Conservation (phyloP, 208 protist species). For the Trypanosoma boissoni region DNA sequence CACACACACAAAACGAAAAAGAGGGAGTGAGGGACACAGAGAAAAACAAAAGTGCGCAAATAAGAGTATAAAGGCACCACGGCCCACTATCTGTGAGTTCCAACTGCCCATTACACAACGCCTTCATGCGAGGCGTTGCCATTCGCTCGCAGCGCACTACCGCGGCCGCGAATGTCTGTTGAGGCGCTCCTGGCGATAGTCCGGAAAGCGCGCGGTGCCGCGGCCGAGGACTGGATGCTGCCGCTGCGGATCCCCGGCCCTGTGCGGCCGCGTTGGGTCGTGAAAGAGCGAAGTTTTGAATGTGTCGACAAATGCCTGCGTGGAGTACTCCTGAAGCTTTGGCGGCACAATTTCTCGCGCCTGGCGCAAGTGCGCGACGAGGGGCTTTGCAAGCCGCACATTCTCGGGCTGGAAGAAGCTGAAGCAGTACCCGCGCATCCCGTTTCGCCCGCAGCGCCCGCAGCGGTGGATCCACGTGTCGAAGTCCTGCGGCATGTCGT, state of each 20-base stretch:
- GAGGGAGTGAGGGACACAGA: too few relatives aligned
- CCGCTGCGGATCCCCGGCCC: conserved; percentile 60
- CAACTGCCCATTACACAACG: not conserved
- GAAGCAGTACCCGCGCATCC: conserved; percentile 63
- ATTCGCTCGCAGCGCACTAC: conserved; percentile 16
- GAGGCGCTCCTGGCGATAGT: conserved; percentile 62
- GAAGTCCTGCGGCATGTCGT: conserved; percentile 96
- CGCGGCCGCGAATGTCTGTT: conserved; percentile 68
- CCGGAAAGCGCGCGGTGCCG: conserved; percentile 54
- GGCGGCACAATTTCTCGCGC: conserved; percentile 72
- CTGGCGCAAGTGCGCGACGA: conserved; percentile 76
- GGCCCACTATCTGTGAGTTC: too few relatives aligned
- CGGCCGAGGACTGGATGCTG: conserved; percentile 58
- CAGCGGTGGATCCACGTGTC: conserved; percentile 97
- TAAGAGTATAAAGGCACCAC: too few relatives aligned
- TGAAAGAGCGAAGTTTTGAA: conserved; percentile 78
- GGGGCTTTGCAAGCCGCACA: conserved; percentile 67
- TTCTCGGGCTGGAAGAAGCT: conserved; percentile 89
- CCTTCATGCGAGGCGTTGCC: not conserved
- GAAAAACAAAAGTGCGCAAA: too few relatives aligned
- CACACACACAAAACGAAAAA: too few relatives aligned
- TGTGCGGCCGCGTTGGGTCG: conserved; percentile 68
- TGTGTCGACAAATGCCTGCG: conserved; percentile 71
- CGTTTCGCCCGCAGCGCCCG: conserved; percentile 93
- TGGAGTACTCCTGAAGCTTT: conserved; percentile 80